Evolutionary conservation across 2,329 filamentous ascomycete species (phyloP).

Genomic region (Sarocladium strictum): DNA sequence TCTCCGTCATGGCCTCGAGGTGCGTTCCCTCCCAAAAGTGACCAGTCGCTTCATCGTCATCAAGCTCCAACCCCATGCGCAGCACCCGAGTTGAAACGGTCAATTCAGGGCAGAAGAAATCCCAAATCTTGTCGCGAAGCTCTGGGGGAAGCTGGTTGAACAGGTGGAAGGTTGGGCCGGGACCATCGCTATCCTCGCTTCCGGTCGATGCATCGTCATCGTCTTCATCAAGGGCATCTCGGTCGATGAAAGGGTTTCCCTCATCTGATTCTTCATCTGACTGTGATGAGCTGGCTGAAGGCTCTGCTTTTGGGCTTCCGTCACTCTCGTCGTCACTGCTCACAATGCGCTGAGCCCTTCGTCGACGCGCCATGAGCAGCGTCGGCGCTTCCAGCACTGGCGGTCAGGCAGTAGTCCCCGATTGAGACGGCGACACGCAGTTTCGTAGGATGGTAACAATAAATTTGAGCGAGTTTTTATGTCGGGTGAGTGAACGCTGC

Average conservation of each 20-base stretch:
- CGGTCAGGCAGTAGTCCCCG: too few relatives aligned
- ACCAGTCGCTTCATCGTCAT: background rate
- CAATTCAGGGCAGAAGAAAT: conserved; percentile 25
- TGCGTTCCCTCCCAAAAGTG: background rate
- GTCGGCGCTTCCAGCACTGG: too few relatives aligned
- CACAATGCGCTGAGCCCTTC: background rate
- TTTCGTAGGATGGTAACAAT: too few relatives aligned
- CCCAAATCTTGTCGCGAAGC: conserved; percentile 27
- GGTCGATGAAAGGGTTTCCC: background rate
- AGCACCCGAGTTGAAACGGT: conserved; percentile 17
- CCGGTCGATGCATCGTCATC: background rate
- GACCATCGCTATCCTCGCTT: background rate
- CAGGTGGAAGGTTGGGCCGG: conserved; percentile 16
- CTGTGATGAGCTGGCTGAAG: background rate
- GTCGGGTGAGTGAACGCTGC: background rate
- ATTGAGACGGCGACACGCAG: too few relatives aligned
- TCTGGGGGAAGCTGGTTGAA: conserved; percentile 27
- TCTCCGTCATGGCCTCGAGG: background rate
- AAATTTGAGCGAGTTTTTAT: too few relatives aligned
- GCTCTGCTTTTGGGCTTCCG: background rate
- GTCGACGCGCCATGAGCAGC: background rate
- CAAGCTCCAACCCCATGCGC: background rate
- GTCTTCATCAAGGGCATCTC: conserved; percentile 4
- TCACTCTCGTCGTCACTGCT: background rate
- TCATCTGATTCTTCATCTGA: background rate